These are phyloP conservation scores for Amauroascus niger DNA, from an alignment of 2,329 filamentous ascomycete species.

Conservation along the genomic window DNA sequence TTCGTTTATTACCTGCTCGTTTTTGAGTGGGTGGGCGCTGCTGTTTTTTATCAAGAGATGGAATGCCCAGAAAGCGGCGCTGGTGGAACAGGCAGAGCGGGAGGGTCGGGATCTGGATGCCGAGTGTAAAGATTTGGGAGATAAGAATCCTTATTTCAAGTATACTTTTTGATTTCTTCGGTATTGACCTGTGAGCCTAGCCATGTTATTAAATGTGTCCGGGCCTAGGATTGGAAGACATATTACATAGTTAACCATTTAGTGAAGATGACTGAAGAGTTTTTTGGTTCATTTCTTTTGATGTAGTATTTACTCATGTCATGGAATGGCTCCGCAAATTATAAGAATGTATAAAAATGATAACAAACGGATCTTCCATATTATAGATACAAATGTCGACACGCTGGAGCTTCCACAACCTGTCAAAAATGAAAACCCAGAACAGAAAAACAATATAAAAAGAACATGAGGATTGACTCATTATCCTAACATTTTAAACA, in stretches of 20 bases:
- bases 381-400: neutral
- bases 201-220: no score
- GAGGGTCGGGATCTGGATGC: constrained; percentile 5
- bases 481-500: neutral
- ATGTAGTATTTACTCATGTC: no score
- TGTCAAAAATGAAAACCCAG: no score
- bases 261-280: no score
- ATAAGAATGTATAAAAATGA: no score
- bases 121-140: neutral
- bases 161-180: constrained; percentile 1
- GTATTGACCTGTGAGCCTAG: no score
- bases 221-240: no score
- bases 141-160: constrained; percentile 3
- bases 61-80: constrained; percentile 4
- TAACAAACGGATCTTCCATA: neutral
- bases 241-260: no score
- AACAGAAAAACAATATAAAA: neutral
- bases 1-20: neutral
- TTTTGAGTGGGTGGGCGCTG: neutral
- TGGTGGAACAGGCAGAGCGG: neutral
- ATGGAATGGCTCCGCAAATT: no score
- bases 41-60: neutral
- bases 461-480: neutral
- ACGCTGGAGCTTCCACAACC: neutral
- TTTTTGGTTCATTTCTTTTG: no score